Evolutionary conservation across 257 asterid species (phyloP).

Genomic region (Gentiana dahurica): DNA sequence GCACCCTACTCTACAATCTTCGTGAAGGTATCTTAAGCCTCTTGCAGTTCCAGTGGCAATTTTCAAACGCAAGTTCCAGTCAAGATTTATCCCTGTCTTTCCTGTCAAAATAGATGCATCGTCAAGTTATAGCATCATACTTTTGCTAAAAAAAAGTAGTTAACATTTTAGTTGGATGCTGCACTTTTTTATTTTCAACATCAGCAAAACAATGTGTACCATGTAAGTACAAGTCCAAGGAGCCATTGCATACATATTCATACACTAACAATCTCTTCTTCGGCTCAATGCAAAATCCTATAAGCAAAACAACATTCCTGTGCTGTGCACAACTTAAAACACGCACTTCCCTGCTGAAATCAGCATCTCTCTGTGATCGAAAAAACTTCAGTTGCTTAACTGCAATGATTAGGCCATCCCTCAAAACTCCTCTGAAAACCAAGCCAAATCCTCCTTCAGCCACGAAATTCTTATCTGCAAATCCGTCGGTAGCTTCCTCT

Average conservation of each 20-base stretch:
- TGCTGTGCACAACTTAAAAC: slow-evolving; percentile 94
- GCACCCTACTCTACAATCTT: slow-evolving; percentile 93
- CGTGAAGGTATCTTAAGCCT: slow-evolving; percentile 89
- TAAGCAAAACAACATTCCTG: slow-evolving; percentile 71
- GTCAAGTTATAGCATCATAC: not conserved
- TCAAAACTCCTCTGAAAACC: slow-evolving; percentile 67
- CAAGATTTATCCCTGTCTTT: slow-evolving; percentile 29
- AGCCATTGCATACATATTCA: slow-evolving; percentile 77
- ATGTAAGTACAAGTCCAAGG: slow-evolving; percentile 73
- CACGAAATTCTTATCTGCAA: slow-evolving; percentile 45
- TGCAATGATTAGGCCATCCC: slow-evolving; percentile 58
- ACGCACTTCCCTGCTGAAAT: slow-evolving; percentile 74
- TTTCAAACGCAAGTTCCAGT: slow-evolving; percentile 62
- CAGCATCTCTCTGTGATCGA: slow-evolving; percentile 65
- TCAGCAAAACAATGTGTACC: slow-evolving; percentile 32
- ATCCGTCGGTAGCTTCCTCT: slow-evolving; percentile 62
- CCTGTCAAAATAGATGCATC: slow-evolving; percentile 30
- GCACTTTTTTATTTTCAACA: not conserved
- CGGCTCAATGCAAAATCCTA: slow-evolving; percentile 69
- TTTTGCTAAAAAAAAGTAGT: not conserved
- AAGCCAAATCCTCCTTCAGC: slow-evolving; percentile 71
- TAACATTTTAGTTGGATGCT: not conserved
- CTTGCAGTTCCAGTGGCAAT: slow-evolving; percentile 88
- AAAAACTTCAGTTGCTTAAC: slow-evolving; percentile 59
- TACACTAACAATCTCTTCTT: slow-evolving; percentile 65